A percentile compares a stretch with the other conserved stretches of the same genome.
These are phyloP conservation scores for Populus hybrid DNA, from an alignment of 441 rosid species.

Conservation along the genomic window DNA sequence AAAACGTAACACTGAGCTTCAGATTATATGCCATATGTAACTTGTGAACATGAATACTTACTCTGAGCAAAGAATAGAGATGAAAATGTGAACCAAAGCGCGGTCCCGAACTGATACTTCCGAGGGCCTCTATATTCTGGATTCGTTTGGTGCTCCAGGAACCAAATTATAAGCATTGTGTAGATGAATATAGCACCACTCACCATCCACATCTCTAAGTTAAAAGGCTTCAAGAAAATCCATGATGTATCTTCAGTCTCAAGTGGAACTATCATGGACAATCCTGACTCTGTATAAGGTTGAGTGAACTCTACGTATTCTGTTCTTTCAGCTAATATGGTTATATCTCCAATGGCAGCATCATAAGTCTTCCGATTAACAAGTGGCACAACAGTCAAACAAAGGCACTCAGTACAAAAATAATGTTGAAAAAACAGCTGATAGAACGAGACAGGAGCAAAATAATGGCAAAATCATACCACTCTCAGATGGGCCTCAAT, in stretches of 20 bases:
- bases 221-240: constrained; percentile 42
- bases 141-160: constrained; percentile 30
- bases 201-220: not conserved
- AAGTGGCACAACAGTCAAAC: not conserved
- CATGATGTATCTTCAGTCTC: constrained; percentile 24
- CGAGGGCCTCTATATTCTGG: constrained; percentile 34
- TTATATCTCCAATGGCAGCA: constrained; percentile 37
- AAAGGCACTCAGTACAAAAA: not conserved
- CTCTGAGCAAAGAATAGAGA: too few species aligned
- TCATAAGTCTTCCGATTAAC: constrained; percentile 24
- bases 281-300: constrained; percentile 38
- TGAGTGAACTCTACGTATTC: constrained; percentile 39
- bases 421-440: not conserved
- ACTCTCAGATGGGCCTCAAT: not conserved
- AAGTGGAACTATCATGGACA: constrained; percentile 35
- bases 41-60: too few species aligned
- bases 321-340: constrained; percentile 29
- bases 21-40: constrained; percentile 4
- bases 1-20: not conserved
- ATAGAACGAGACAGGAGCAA: not conserved
- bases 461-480: too few species aligned
- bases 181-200: too few species aligned
- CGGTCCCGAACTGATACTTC: constrained; percentile 15
- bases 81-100: too few species aligned
- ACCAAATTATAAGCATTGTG: too few species aligned